Evolutionary conservation across 768 basidiomycete genomes (phyloP), one percentile per base, ranked within the genome.

Genomic region (Russula olivacea): DNA sequence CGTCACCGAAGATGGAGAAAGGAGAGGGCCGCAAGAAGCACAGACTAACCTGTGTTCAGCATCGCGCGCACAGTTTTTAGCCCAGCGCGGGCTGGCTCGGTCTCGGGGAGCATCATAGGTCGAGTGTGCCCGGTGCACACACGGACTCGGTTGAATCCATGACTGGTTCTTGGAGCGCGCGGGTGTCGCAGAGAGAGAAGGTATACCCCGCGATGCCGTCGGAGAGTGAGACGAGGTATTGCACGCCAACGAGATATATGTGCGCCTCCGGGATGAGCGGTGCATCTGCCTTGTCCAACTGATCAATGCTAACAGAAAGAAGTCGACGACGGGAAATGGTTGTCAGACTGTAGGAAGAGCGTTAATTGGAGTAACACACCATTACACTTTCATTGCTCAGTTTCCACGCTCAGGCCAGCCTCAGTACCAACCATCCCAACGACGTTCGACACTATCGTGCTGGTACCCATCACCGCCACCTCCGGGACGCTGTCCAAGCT

Each of bases 241-340:
- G 94, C 0, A 97, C 82, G 0, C 86, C 91, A 1, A 99, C 82
- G 8, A 99, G 87, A 71, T 95, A 96, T 65, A 96, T 82, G 72
- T 98, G 98, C 3, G 89, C 81, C 62, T 99, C 96, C 0, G 96
- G 96, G 58, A 98, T 94, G 0, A 85, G 80, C 0, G 97, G 97
- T 0, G 94, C 85, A 68, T 99, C 96, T 0, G 93, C 89, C 73
- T 99, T 99, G 77, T 98, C 96, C 12, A 98, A 83, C 73, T 98
- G 95, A 72, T 99, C 96, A 68, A 99, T 98, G 72, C 95, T 97
- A 43, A 25, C n/a, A n/a, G 4, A 9, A 41, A 23, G 28, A 28
- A 28, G 28, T 2, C 28, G 4, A 17, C 6, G 40, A 41, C 25
- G 19, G 57, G 41, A 4, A 36, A 48, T 4, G 30, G 53, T 45